phyloP scores from a whole-genome alignment of 805 yeast genomes.

The Pichia kluyveri region DNA sequence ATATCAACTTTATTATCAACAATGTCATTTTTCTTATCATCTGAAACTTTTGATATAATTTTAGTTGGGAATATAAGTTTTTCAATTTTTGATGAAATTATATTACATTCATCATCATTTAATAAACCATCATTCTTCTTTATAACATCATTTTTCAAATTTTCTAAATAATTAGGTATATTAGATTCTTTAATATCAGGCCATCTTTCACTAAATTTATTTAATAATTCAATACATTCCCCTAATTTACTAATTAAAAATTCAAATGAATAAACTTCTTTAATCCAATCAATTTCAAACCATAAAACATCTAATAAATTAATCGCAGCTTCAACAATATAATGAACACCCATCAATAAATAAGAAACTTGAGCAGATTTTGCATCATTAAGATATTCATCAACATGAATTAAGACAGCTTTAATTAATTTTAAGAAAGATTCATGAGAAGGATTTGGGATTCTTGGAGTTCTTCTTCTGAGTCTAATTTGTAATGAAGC shows the following conservation, averaged over 20 bases:
- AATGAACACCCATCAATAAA: constrained; percentile 7
- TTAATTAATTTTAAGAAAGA: constrained; percentile 3
- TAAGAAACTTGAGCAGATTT: constrained; percentile 7
- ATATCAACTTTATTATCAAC: not conserved
- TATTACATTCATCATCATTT: not conserved
- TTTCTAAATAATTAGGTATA: constrained; percentile 2
- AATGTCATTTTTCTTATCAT: not conserved
- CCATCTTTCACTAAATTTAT: constrained; percentile 10
- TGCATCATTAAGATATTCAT: constrained; percentile 10
- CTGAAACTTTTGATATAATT: not conserved
- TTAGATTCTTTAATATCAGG: constrained; percentile 7
- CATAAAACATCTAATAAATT: constrained; percentile 10
- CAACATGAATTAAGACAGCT: constrained; percentile 1
- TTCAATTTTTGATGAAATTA: not conserved
- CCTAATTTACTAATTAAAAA: constrained; percentile 2
- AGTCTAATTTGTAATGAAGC: constrained; percentile 7
- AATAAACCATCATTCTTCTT: not conserved
- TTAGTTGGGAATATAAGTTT: constrained; percentile 4
- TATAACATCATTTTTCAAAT: not conserved
- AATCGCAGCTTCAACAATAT: constrained; percentile 6
- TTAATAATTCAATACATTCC: constrained; percentile 4
- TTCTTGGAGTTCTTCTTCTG: constrained; percentile 10
- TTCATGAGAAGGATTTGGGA: constrained; percentile 1
- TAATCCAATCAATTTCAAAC: constrained; percentile 10
- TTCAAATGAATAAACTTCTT: constrained; percentile 4